Conservation (phyloP, 192 early-diverging fungal genomes). For the Diversispora eburnea region DNA sequence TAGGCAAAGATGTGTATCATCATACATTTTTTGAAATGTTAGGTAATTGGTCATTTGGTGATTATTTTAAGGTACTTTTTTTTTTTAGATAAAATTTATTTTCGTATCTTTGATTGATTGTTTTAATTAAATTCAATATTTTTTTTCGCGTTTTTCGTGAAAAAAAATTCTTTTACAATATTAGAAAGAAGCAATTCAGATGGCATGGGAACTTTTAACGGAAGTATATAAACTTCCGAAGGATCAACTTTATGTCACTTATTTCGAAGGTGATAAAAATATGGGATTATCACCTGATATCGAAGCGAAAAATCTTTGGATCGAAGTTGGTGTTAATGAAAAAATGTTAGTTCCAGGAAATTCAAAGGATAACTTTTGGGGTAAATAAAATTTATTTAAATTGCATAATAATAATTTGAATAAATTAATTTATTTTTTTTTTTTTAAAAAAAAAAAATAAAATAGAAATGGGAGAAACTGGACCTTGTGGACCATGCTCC, state of each 20-base stretch:
- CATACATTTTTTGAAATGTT: conserved; percentile 99
- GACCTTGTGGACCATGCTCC: conserved; percentile 96
- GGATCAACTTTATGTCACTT: conserved; percentile 92
- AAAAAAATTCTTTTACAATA: conserved; percentile 3
- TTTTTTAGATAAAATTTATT: not conserved
- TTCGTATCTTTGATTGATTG: not conserved
- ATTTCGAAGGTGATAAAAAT: conserved; percentile 88
- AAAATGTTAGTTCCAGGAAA: conserved; percentile 83
- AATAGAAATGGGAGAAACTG: conserved; percentile 93
- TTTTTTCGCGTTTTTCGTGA: not conserved
- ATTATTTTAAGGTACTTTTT: conserved; percentile 86
- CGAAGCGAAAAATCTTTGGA: conserved; percentile 91
- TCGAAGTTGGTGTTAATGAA: conserved; percentile 80
- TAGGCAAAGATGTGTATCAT: conserved; percentile 97
- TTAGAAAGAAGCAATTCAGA: conserved; percentile 81
- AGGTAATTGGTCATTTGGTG: conserved; percentile 99
- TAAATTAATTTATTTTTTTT: not conserved
- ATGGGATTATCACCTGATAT: conserved; percentile 78
- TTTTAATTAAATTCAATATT: not conserved
- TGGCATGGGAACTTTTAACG: conserved; percentile 92
- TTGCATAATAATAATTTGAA: not conserved
- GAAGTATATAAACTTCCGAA: conserved; percentile 74
- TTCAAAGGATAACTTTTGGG: conserved; percentile 98
- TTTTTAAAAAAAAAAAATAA: too few species aligned
- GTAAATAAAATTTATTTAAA: conserved; percentile 37